Base-by-base conservation (phyloP, 345 rosid genomes). In the Syzygium jambos region DNA sequence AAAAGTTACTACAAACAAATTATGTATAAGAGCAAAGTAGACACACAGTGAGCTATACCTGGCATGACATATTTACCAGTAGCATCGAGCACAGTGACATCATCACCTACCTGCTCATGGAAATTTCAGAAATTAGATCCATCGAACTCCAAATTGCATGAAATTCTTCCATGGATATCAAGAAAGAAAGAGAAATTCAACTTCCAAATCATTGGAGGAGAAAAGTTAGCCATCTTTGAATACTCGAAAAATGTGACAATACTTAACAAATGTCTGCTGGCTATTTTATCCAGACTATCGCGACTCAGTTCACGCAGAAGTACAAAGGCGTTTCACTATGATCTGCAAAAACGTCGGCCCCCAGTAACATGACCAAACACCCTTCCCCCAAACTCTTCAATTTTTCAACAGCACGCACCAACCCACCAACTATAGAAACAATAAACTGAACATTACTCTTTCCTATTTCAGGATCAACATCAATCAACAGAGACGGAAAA, bases 41-140 rank as follows among this genome's bases (percentile, higher is more conserved):
- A 51, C 85, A 84, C 21, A 52, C 82, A 65, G 65, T 51, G 54
- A 61, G 87, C 87, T 6, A 49, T 89, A 98, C 99, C 98, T 91
- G 99, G 99, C 97, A 98, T 96, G 89, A 98, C 98, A 92, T 88
- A 95, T 89, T 95, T 96, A 87, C 99, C 99, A 46, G 96, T 88
- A 86, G 99, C 99, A 93, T 96, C 99, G 73, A 98, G 91, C 80
- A 95, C 93, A 11, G 91, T 90, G 85, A 95, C 99, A 92, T 95
- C 98, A 88, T 96, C 98, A 51, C 94, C 96, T 88, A 95, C 98
- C 99, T 96, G 92, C 59, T 84, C 30, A 57, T 4, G 49, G 80
- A 87, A 52, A 41, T 38, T 41, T 52, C 38, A 46, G 17, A 11
- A 27, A 55, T 38, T 21, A 54, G 41, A n/a, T 52, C 25, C 59